These are phyloP conservation scores for Cytospora piceicola DNA, from an alignment of 2,329 filamentous ascomycete genomes.

Conservation along the genomic window DNA sequence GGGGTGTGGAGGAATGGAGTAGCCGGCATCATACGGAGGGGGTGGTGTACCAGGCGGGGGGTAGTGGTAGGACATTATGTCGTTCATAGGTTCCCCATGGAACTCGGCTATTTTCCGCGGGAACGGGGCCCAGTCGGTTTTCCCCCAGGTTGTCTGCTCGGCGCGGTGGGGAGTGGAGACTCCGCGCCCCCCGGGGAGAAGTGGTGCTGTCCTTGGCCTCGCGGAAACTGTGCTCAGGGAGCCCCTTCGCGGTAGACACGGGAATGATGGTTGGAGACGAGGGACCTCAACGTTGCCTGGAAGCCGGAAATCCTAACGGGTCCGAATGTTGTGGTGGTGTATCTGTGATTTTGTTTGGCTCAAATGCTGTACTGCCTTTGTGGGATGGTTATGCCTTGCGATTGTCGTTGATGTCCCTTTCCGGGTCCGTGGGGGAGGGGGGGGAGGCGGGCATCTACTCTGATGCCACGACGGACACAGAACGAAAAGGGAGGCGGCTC, in stretches of 20 bases:
- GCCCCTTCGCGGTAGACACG: not conserved
- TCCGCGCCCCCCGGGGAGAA: not conserved
- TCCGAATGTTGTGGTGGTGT: not conserved
- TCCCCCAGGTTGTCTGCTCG: constrained; percentile 12
- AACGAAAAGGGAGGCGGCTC: constrained; percentile 23
- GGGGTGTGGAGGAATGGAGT: constrained; percentile 40
- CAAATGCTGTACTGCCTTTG: constrained; percentile 3
- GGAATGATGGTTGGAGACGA: not conserved
- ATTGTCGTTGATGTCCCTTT: constrained; percentile 41
- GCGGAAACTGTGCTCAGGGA: not conserved
- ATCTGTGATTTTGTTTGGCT: constrained; percentile 11
- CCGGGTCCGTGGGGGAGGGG: constrained; percentile 36
- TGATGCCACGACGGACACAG: constrained; percentile 25
- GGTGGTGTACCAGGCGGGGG: constrained; percentile 42
- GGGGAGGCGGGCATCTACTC: constrained; percentile 15
- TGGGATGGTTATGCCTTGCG: not conserved
- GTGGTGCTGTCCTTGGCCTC: not conserved
- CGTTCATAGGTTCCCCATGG: constrained; percentile 41
- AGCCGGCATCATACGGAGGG: constrained; percentile 46
- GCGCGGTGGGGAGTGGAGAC: not conserved
- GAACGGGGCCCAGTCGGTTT: constrained; percentile 13
- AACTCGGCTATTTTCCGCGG: constrained; percentile 5
- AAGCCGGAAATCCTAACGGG: not conserved
- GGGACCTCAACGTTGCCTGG: constrained; percentile 3
- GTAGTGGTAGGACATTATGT: constrained; percentile 56